These are phyloP conservation scores for Bimuria novae-zelandiae DNA, from an alignment of 2,329 filamentous ascomycete genomes.

Conservation along the genomic window DNA sequence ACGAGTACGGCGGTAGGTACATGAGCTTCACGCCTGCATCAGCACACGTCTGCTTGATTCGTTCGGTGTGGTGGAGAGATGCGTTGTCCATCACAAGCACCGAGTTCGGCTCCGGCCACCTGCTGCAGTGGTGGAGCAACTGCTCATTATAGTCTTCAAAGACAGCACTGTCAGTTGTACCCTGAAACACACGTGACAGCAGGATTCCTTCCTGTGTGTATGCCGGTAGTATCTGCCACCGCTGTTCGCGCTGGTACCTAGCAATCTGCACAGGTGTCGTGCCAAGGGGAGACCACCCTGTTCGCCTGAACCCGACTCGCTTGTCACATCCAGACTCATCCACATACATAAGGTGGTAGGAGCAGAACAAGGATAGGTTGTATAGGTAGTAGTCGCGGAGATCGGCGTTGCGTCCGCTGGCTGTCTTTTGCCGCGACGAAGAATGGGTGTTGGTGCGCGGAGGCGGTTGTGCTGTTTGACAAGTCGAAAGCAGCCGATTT, in stretches of 20 bases:
- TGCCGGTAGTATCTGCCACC: constrained; percentile 9
- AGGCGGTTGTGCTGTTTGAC: not conserved
- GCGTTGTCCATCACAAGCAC: constrained; percentile 46
- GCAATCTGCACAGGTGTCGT: constrained; percentile 1
- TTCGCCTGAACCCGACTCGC: constrained; percentile 20
- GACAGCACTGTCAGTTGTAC: constrained; percentile 14
- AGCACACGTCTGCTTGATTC: constrained; percentile 35
- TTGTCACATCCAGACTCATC: constrained; percentile 48
- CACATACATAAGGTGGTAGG: constrained; percentile 43
- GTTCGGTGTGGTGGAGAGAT: constrained; percentile 35
- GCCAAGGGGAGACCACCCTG: constrained; percentile 4
- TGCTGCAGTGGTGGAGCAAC: constrained; percentile 37
- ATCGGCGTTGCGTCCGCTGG: constrained; percentile 38
- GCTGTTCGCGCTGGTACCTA: not conserved
- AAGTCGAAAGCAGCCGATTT: not conserved
- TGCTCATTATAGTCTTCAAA: constrained; percentile 31
- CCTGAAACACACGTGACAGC: constrained; percentile 16
- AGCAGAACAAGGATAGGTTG: constrained; percentile 36
- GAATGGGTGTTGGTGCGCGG: constrained; percentile 4
- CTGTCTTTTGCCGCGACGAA: constrained; percentile 1
- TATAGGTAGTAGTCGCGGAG: constrained; percentile 43
- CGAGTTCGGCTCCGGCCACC: too few relatives aligned
- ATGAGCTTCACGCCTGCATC: constrained; percentile 38
- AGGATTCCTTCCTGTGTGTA: constrained; percentile 22
- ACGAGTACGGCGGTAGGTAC: constrained; percentile 45